phyloP scores from a whole-genome alignment of 371 early-diverging fungal genomes.

The Syncephalastrum racemosum region DNA sequence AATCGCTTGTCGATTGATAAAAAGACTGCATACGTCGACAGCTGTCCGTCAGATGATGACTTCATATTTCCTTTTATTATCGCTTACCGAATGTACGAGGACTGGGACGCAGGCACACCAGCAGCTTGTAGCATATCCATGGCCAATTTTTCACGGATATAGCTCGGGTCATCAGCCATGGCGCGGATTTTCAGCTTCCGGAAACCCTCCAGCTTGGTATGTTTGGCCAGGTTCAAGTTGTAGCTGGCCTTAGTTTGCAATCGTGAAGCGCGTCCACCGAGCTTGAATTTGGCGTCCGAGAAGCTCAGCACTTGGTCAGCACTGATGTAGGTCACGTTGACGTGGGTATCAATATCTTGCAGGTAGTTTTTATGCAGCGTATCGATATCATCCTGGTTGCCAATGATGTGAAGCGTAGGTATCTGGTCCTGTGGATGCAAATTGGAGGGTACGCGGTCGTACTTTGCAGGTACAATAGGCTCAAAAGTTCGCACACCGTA shows the following conservation, averaged over 20 bases:
- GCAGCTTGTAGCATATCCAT: slow-evolving; percentile 25
- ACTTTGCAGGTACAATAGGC: too few relatives aligned
- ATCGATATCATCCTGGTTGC: slow-evolving; percentile 16
- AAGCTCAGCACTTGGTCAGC: slow-evolving; percentile 16
- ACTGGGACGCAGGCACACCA: slow-evolving; percentile 27
- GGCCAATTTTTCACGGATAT: slow-evolving; percentile 31
- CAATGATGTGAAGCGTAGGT: slow-evolving; percentile 19
- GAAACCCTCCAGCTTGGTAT: slow-evolving; percentile 13
- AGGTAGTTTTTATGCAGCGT: slow-evolving; percentile 12
- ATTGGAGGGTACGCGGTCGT: not conserved
- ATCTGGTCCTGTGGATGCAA: slow-evolving; percentile 20
- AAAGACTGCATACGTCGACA: slow-evolving; percentile 14
- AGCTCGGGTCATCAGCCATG: slow-evolving; percentile 28
- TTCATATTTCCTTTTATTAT: not conserved
- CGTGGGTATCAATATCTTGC: slow-evolving; percentile 6
- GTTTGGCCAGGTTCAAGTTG: slow-evolving; percentile 16
- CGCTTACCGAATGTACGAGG: slow-evolving; percentile 23
- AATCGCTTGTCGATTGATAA: slow-evolving; percentile 31
- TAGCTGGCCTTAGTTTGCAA: slow-evolving; percentile 29
- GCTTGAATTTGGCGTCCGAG: slow-evolving; percentile 15
- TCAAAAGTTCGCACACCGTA: too few relatives aligned
- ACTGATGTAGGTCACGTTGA: slow-evolving; percentile 22
- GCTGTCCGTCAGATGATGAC: too few relatives aligned
- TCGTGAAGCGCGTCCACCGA: slow-evolving; percentile 33
- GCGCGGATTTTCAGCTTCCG: slow-evolving; percentile 31